Evolutionary conservation across 805 yeast genomes (phyloP), one percentile per base, ranked within the genome.

Genomic region (Starmerella gropengiesseri): DNA sequence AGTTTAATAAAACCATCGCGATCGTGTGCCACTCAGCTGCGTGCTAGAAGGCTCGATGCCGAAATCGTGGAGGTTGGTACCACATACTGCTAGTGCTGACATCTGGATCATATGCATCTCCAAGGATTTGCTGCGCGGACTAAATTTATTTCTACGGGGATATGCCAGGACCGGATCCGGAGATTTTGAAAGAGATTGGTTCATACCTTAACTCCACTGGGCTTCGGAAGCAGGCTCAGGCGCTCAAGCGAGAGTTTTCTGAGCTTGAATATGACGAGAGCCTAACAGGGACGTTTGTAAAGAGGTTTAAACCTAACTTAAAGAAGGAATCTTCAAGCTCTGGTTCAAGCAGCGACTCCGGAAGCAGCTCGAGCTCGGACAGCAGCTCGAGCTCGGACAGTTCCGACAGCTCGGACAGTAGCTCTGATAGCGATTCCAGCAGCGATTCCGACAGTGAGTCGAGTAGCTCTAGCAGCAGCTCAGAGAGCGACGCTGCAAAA

Each of bases 141-240:
- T n/a, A n/a, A n/a, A n/a, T n/a, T n/a, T n/a, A n/a, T n/a, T n/a
- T n/a, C n/a, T n/a, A n/a, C n/a, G n/a, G 5, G 7, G 23, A 32
- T 21, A 44, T 49, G 46, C 26, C 44, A 1, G 30, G 44, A n/a
- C 48, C 52, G 13, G 48, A 49, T 28, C 41, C 40, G 29, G 37
- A 47, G 18, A 47, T 60, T 30, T 41, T 63, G 16, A 56, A 54
- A 11, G 57, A 56, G 34, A 56, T 64, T 9, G 51, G 55, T 19
- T 45, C 53, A 7, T 65, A 60, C 40, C 45, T 64, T 34, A 48
- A 47, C 14, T 48, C 57, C 3, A 46, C 57, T 27, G 64, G 62
- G 5, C 53, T 59, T 11, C 21, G 40, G 21, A 53, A 55, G 44
- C 53, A 65, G 5, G 61, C 60, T n/a, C 55, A 55, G 37, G 54